Evolutionary conservation across 2,329 filamentous ascomycete species (phyloP).

Genomic region (Phoma sp.): DNA sequence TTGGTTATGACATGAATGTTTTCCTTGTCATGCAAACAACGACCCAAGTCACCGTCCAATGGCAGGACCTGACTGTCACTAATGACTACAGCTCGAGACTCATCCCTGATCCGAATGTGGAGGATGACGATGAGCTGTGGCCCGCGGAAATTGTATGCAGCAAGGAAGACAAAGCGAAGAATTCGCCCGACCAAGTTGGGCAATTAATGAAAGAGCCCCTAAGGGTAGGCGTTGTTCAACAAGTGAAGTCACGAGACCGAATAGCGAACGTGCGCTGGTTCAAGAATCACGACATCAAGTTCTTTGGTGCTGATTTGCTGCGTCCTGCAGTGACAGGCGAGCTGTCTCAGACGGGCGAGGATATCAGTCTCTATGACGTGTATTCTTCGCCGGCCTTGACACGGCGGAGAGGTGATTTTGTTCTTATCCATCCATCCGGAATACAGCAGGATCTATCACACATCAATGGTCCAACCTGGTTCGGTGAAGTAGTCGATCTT

Average conservation of each 20-base stretch:
- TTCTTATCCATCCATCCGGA: conserved; percentile 52
- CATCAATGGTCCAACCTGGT: conserved; percentile 52
- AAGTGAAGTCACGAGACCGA: conserved; percentile 61
- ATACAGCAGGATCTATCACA: conserved; percentile 15
- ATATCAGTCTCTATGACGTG: conserved; percentile 66
- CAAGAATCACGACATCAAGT: conserved; percentile 39
- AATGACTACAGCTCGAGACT: conserved; percentile 54
- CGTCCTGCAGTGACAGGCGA: conserved; percentile 52
- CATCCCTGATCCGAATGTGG: conserved; percentile 57
- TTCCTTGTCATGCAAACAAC: conserved; percentile 58
- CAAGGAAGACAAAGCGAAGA: conserved; percentile 45
- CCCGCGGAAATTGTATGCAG: conserved; percentile 61
- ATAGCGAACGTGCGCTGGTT: conserved; percentile 65
- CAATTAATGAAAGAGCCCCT: conserved; percentile 50
- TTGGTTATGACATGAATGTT: conserved; percentile 65
- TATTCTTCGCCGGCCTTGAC: conserved; percentile 56
- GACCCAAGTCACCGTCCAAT: conserved; percentile 61
- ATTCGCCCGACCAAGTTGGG: conserved; percentile 15
- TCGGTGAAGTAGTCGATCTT: conserved; percentile 63
- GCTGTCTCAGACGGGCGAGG: conserved; percentile 52
- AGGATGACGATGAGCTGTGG: conserved; percentile 63
- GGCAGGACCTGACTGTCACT: conserved; percentile 63
- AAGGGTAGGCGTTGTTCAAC: conserved; percentile 63
- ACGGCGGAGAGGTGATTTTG: conserved; percentile 59
- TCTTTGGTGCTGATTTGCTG: conserved; percentile 47